phyloP scores from a whole-genome alignment of 2,329 filamentous ascomycete genomes.

The Elsinoe australis region DNA sequence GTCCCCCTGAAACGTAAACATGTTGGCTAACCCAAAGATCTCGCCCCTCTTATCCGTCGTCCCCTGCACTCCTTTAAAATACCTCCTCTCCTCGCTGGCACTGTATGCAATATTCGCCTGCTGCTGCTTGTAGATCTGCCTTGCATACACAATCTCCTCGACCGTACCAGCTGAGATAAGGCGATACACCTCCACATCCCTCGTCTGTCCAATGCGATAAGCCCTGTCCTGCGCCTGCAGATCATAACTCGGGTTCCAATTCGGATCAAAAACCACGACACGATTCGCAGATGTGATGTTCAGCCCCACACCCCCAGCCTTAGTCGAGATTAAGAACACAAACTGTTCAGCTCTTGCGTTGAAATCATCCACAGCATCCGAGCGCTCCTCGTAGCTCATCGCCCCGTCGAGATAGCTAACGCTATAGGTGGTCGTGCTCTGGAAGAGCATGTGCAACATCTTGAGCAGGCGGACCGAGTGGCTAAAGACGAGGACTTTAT shows the following conservation, averaged over 20 bases:
- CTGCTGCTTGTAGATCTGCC: slow-evolving; percentile 98
- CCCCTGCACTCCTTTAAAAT: slow-evolving; percentile 91
- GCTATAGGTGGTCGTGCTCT: slow-evolving; percentile 74
- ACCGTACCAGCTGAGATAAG: slow-evolving; percentile 86
- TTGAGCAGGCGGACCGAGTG: slow-evolving; percentile 79
- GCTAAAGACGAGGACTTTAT: slow-evolving; percentile 93
- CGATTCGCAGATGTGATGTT: slow-evolving; percentile 98
- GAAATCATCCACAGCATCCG: slow-evolving; percentile 78
- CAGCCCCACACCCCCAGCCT: slow-evolving; percentile 83
- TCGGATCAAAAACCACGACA: slow-evolving; percentile 92
- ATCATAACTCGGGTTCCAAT: slow-evolving; percentile 95
- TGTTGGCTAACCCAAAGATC: slow-evolving; percentile 82
- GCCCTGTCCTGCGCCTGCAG: slow-evolving; percentile 93
- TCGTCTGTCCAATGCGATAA: slow-evolving; percentile 85
- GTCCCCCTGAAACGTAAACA: slow-evolving; percentile 74
- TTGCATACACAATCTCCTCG: slow-evolving; percentile 92
- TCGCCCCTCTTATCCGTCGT: slow-evolving; percentile 77
- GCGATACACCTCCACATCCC: slow-evolving; percentile 92
- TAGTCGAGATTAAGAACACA: slow-evolving; percentile 91
- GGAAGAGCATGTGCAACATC: slow-evolving; percentile 79
- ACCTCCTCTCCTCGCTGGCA: slow-evolving; percentile 82
- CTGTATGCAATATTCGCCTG: slow-evolving; percentile 97
- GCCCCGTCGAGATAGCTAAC: slow-evolving; percentile 85
- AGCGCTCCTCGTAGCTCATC: slow-evolving; percentile 74
- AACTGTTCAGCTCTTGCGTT: slow-evolving; percentile 83